Evolutionary conservation across 768 basidiomycete genomes (phyloP).

Genomic region (Amanita inopinata): DNA sequence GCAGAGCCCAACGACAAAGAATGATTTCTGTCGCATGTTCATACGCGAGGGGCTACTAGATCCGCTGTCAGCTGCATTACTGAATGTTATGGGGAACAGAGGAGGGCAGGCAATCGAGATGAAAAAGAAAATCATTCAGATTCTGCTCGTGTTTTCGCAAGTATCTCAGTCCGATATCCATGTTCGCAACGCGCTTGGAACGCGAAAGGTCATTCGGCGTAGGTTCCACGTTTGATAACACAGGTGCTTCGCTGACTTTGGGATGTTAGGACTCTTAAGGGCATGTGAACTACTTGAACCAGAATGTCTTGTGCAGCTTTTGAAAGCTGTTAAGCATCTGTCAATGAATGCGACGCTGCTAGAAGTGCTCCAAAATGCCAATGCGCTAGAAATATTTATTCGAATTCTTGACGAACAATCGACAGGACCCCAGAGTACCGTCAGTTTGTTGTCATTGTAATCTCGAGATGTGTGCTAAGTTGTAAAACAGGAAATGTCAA

Average conservation of each 20-base stretch:
- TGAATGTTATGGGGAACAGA: conserved; percentile 77
- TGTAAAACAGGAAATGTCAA: conserved; percentile 82
- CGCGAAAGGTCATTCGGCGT: conserved; percentile 84
- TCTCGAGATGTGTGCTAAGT: conserved; percentile 1
- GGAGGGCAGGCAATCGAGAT: conserved; percentile 59
- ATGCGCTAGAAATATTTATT: conserved; percentile 87
- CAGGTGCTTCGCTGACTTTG: not conserved
- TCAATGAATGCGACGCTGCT: conserved; percentile 88
- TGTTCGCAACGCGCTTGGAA: conserved; percentile 87
- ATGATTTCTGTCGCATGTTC: conserved; percentile 98
- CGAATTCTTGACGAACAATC: conserved; percentile 75
- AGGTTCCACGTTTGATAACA: conserved; percentile 22
- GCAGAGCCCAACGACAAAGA: conserved; percentile 92
- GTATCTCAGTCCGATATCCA: conserved; percentile 94
- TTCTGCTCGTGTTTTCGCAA: conserved; percentile 86
- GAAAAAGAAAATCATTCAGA: conserved; percentile 85
- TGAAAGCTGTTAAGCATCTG: conserved; percentile 93
- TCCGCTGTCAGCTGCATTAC: conserved; percentile 80
- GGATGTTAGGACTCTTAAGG: conserved; percentile 63
- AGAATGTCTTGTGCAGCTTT: conserved; percentile 79
- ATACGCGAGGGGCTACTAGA: conserved; percentile 92
- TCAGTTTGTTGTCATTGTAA: conserved; percentile 25
- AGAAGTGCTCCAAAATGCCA: conserved; percentile 93
- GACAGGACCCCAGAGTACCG: conserved; percentile 71
- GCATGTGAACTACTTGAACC: conserved; percentile 83